phyloP scores from a whole-genome alignment of 176 grass and related monocot genomes.

The Carex kokanica region DNA sequence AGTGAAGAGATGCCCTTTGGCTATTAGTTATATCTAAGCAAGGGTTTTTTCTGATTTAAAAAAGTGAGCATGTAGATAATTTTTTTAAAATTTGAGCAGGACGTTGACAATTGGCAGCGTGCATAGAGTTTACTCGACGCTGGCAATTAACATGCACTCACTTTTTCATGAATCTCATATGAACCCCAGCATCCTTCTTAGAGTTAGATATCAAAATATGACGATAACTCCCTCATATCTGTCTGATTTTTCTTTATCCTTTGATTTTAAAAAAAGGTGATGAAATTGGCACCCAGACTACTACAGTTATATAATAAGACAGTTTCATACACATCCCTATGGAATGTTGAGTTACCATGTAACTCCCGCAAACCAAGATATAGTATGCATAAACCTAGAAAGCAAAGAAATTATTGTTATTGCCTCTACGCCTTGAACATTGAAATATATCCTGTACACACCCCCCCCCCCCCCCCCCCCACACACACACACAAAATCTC shows the following conservation, averaged over 20 bases:
- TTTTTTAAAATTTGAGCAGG: not conserved
- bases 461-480: not conserved
- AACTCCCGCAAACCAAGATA: not conserved
- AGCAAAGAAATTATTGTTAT: not conserved
- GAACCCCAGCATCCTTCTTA: not conserved
- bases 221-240: not conserved
- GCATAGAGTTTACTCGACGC: not conserved
- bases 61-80: not conserved
- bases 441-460: not conserved
- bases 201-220: not conserved
- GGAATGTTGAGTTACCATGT: not conserved
- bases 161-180: not conserved
- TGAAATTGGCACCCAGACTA: not conserved
- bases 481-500: not conserved
- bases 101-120: not conserved
- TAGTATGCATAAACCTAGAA: not conserved
- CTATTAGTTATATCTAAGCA: not conserved
- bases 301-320: not conserved
- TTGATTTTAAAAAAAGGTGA: not conserved
- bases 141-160: not conserved
- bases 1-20: not conserved
- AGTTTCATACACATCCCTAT: not conserved
- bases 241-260: not conserved
- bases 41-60: not conserved
- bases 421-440: not conserved